Conservation (phyloP, 768 basidiomycete species). For the Tylopilus vinaceipallidus region DNA sequence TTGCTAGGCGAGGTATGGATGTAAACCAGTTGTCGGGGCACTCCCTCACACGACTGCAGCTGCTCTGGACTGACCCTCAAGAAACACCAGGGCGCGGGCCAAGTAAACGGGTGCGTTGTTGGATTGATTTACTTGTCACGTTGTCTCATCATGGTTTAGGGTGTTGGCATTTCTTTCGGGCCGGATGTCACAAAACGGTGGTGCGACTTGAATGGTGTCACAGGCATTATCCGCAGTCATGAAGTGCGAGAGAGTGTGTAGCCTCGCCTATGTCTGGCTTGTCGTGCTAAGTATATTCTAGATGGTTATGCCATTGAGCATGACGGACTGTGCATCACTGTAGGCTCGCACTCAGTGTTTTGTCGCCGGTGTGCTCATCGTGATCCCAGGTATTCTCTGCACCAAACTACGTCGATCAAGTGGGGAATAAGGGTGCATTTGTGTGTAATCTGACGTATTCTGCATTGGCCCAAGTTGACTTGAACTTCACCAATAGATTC, state of each 20-base stretch:
- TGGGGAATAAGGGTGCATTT: slow-evolving; percentile 89
- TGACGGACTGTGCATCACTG: slow-evolving; percentile 91
- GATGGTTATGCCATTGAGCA: slow-evolving; percentile 96
- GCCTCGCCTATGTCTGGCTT: not conserved
- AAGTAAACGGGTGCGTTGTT: slow-evolving; percentile 80
- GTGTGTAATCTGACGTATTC: slow-evolving; percentile 43
- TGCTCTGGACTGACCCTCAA: slow-evolving; percentile 97
- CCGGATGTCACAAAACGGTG: slow-evolving; percentile 89
- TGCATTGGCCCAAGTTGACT: not conserved
- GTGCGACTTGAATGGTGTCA: slow-evolving; percentile 84
- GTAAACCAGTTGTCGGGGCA: not conserved
- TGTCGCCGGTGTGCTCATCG: slow-evolving; percentile 10
- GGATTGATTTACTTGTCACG: slow-evolving; percentile 2
- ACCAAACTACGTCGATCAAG: slow-evolving; percentile 93
- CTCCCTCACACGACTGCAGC: slow-evolving; percentile 38
- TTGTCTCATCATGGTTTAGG: slow-evolving; percentile 43
- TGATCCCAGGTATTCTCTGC: slow-evolving; percentile 78
- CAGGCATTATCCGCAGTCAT: slow-evolving; percentile 91
- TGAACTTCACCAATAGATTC: slow-evolving; percentile 51
- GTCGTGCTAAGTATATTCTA: slow-evolving; percentile 25
- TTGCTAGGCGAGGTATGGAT: slow-evolving; percentile 57
- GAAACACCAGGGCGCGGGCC: slow-evolving; percentile 86
- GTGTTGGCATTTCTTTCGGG: slow-evolving; percentile 94
- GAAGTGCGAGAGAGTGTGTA: slow-evolving; percentile 87
- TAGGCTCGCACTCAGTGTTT: slow-evolving; percentile 29